These are phyloP conservation scores for Microcyclospora pomicola DNA, from an alignment of 2,329 filamentous ascomycete genomes.

Conservation along the genomic window DNA sequence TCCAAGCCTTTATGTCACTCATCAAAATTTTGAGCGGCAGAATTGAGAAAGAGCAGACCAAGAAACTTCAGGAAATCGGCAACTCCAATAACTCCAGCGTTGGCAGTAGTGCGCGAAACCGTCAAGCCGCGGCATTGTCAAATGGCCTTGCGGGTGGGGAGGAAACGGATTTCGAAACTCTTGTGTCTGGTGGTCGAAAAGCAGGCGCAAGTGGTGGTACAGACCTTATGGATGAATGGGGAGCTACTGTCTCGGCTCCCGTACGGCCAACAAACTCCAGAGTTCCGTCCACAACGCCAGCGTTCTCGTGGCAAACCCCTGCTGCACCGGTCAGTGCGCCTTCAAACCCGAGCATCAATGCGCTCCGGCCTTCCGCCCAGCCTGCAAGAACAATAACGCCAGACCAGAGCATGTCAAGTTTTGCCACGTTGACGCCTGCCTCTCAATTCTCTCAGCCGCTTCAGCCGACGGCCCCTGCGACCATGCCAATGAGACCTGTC, in stretches of 20 bases:
- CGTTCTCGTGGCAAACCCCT: constrained; percentile 33
- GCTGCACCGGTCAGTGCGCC: constrained; percentile 3
- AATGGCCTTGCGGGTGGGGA: constrained; percentile 45
- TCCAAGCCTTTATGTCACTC: constrained; percentile 76
- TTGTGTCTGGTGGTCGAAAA: constrained; percentile 64
- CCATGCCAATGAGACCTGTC: constrained; percentile 18
- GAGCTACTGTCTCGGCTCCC: constrained; percentile 18
- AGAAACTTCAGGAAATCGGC: constrained; percentile 74
- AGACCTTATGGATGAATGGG: constrained; percentile 33
- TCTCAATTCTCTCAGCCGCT: constrained; percentile 27
- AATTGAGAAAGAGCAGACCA: constrained; percentile 78
- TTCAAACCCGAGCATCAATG: background rate
- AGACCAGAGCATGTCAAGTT: constrained; percentile 20
- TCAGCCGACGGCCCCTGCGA: constrained; percentile 20
- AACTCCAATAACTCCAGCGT: constrained; percentile 27
- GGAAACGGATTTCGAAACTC: constrained; percentile 69
- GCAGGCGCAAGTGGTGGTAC: constrained; percentile 21
- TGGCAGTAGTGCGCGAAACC: background rate
- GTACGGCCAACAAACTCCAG: constrained; percentile 6
- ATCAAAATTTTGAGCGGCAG: constrained; percentile 67
- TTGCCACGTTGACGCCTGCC: constrained; percentile 21
- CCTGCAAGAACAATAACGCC: constrained; percentile 21
- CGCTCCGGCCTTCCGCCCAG: constrained; percentile 7
- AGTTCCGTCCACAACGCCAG: constrained; percentile 17
- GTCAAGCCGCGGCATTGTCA: background rate